Conservation (phyloP, 2,329 filamentous ascomycete genomes). For the Diaporthe aspalathi region DNA sequence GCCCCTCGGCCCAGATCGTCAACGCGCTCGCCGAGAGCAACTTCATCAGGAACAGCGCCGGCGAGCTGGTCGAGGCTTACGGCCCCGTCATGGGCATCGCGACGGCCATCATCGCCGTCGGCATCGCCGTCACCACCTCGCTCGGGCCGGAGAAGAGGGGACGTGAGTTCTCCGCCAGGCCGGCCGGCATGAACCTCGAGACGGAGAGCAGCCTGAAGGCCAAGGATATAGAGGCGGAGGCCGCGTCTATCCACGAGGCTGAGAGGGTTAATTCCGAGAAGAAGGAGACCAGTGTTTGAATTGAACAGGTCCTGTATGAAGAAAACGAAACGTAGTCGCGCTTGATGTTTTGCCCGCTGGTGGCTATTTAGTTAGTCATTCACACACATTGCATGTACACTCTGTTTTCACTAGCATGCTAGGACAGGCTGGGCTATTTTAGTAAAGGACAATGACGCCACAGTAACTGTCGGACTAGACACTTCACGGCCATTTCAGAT, state of each 20-base stretch:
- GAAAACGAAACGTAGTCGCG: neutral
- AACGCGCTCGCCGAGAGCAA: conserved; percentile 77
- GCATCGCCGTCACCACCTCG: conserved; percentile 75
- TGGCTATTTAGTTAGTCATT: neutral
- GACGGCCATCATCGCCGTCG: conserved; percentile 79
- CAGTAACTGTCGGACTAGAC: neutral
- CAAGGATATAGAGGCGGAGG: conserved; percentile 33
- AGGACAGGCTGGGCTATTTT: neutral
- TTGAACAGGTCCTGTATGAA: neutral
- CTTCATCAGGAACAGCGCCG: conserved; percentile 64
- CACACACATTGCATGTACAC: neutral
- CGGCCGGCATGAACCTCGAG: conserved; percentile 57
- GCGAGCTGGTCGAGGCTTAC: conserved; percentile 74
- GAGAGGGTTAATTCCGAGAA: conserved; percentile 20
- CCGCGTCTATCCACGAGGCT: conserved; percentile 15
- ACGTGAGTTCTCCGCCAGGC: conserved; percentile 72
- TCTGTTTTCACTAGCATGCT: neutral
- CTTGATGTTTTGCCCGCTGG: neutral
- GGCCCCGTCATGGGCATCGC: conserved; percentile 81
- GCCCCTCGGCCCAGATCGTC: conserved; percentile 80
- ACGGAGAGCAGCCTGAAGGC: conserved; percentile 43
- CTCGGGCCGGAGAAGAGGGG: conserved; percentile 81
- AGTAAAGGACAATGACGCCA: neutral
- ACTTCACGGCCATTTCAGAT: neutral
- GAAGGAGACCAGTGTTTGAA: conserved; percentile 26